Evolutionary conservation across 805 yeast genomes (phyloP).

Genomic region (Pichia eremophila): DNA sequence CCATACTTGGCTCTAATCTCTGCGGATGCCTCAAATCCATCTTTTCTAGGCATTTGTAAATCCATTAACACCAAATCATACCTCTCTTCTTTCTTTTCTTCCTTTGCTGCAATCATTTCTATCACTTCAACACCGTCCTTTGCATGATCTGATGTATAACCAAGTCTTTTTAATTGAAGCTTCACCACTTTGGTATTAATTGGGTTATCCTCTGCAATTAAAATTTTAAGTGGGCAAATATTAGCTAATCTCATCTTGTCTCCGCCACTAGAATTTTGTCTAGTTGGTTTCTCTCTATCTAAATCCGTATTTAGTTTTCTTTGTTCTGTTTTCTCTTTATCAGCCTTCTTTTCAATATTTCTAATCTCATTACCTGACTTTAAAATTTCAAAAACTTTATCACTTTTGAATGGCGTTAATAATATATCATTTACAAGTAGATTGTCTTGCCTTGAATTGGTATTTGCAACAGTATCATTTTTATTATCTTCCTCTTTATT

Average conservation of each 20-base stretch:
- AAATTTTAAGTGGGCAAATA: conserved; percentile 35
- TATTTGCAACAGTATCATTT: not conserved
- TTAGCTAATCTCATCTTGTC: conserved; percentile 5
- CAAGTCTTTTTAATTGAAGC: conserved; percentile 39
- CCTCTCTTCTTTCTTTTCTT: conserved; percentile 19
- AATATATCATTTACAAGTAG: conserved; percentile 4
- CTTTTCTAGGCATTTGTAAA: conserved; percentile 30
- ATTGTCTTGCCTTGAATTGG: too few relatives aligned
- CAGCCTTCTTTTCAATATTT: too few relatives aligned
- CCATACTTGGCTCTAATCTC: conserved; percentile 29
- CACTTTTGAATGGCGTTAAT: conserved; percentile 14
- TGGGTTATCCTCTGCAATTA: conserved; percentile 49
- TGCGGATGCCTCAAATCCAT: conserved; percentile 43
- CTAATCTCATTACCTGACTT: not conserved
- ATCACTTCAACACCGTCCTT: conserved; percentile 40
- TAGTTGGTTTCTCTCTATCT: not conserved
- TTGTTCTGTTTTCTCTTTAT: not conserved
- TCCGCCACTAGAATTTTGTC: too few relatives aligned
- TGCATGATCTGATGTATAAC: conserved; percentile 43
- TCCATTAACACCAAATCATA: conserved; percentile 52
- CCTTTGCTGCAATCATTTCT: conserved; percentile 24
- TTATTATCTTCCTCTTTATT: not conserved
- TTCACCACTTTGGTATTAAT: conserved; percentile 42
- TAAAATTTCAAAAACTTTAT: conserved; percentile 12
- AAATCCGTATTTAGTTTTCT: not conserved